phyloP scores from a whole-genome alignment of 1,284 basidiomycete species.

The Malassezia equina region DNA sequence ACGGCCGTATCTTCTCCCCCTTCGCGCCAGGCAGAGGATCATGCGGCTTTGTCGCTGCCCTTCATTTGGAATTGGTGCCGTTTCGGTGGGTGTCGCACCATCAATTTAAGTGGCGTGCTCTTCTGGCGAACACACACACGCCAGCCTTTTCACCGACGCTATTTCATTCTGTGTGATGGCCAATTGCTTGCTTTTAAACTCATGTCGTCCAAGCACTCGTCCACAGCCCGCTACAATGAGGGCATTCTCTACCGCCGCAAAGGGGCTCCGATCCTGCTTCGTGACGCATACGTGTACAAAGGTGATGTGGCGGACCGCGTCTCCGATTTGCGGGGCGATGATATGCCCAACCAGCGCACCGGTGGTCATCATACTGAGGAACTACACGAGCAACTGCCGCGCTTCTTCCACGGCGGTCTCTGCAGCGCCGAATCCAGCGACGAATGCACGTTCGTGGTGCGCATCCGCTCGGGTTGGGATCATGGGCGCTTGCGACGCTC shows the following conservation, averaged over 20 bases:
- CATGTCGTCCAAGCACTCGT: slow-evolving; percentile 30
- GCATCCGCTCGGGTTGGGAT: slow-evolving; percentile 29
- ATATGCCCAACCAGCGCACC: slow-evolving; percentile 21
- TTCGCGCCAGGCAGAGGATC: slow-evolving; percentile 15
- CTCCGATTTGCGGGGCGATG: not conserved
- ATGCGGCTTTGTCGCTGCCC: slow-evolving; percentile 55
- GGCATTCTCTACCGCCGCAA: slow-evolving; percentile 41
- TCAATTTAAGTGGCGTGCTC: slow-evolving; percentile 61
- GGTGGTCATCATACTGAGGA: not conserved
- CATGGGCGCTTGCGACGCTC: slow-evolving; percentile 15
- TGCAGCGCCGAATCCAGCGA: slow-evolving; percentile 40
- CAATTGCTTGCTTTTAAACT: slow-evolving; percentile 38
- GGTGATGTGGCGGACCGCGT: slow-evolving; percentile 19
- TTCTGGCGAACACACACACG: slow-evolving; percentile 51
- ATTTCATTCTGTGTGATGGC: slow-evolving; percentile 39
- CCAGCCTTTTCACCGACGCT: slow-evolving; percentile 28
- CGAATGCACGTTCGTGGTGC: slow-evolving; percentile 46
- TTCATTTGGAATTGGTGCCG: slow-evolving; percentile 70
- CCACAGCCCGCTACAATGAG: slow-evolving; percentile 43
- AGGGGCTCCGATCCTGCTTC: slow-evolving; percentile 36
- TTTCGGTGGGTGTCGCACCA: slow-evolving; percentile 62
- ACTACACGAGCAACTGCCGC: slow-evolving; percentile 19
- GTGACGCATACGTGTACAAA: slow-evolving; percentile 44
- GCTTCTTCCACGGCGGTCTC: slow-evolving; percentile 41
- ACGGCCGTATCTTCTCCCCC: not conserved